These are phyloP conservation scores for Nissolia schottii DNA, from an alignment of 306 rosid species.

Conservation along the genomic window DNA sequence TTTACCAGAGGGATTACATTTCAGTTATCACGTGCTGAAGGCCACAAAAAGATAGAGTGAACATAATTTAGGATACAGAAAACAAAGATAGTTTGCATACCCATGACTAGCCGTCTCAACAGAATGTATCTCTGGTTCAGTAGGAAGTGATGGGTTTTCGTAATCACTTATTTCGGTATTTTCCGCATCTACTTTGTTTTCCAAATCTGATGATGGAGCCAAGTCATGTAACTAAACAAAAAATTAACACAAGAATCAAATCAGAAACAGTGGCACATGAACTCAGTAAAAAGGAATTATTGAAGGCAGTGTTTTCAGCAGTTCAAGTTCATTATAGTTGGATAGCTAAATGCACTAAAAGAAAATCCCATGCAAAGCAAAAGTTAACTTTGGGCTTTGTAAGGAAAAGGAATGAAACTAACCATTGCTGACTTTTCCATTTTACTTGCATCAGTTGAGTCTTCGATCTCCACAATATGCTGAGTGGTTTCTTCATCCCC, in stretches of 20 bases:
- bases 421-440: slow-evolving; percentile 25
- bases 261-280: not conserved
- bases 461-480: not conserved
- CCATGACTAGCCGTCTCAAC: slow-evolving; percentile 21
- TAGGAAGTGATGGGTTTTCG: slow-evolving; percentile 20
- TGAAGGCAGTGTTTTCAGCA: not conserved
- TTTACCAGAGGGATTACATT: not conserved
- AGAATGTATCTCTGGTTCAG: slow-evolving; percentile 25
- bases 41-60: not conserved
- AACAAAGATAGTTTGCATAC: slow-evolving; percentile 37
- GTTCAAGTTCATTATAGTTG: not conserved
- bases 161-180: slow-evolving; percentile 20
- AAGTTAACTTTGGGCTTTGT: not conserved
- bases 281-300: not conserved
- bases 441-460: slow-evolving; percentile 31
- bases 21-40: not conserved
- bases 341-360: slow-evolving; percentile 1
- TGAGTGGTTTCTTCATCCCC: slow-evolving; percentile 28
- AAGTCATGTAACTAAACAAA: slow-evolving; percentile 34
- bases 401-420: slow-evolving; percentile 20
- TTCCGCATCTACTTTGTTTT: slow-evolving; percentile 19
- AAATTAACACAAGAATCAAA: slow-evolving; percentile 20
- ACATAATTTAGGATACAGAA: slow-evolving; percentile 4
- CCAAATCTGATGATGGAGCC: slow-evolving; percentile 28
- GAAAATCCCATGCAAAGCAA: not conserved